A percentile compares a stretch with the other conserved stretches of the same genome.
phyloP scores from a whole-genome alignment of 352 stramenopile species.

The Phytophthora syringae region DNA sequence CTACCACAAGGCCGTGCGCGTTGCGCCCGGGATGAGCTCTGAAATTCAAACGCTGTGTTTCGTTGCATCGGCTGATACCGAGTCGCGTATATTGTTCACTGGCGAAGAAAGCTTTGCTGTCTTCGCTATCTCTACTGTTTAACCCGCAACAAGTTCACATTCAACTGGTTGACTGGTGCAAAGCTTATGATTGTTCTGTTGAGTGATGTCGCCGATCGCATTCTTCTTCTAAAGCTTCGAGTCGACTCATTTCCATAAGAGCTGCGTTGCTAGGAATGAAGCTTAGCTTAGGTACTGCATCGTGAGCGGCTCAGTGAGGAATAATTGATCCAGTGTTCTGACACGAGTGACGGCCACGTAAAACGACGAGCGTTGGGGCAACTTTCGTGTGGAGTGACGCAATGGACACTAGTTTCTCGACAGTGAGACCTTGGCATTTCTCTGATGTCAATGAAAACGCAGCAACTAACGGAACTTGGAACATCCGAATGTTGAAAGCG shows the following conservation, averaged over 20 bases:
- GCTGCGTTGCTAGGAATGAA: neutral
- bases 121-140: too few relatives aligned
- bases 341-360: too few relatives aligned
- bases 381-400: neutral
- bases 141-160: too few relatives aligned
- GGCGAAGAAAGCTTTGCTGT: neutral
- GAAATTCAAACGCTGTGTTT: neutral
- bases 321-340: too few relatives aligned
- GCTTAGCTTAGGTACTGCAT: too few relatives aligned
- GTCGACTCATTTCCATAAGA: neutral
- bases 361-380: constrained; percentile 1
- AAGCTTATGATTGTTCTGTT: neutral
- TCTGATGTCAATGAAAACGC: constrained; percentile 3
- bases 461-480: constrained; percentile 5
- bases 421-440: too few relatives aligned
- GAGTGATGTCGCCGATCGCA: neutral
- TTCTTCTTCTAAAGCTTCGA: neutral
- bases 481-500: neutral
- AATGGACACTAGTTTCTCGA: constrained; percentile 1
- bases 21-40: neutral
- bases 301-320: too few relatives aligned
- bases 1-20: too few relatives aligned
- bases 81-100: too few relatives aligned
- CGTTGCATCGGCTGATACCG: too few relatives aligned
- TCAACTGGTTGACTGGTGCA: too few relatives aligned